Evolutionary conservation across 805 yeast species (phyloP).

Genomic region (Phaffomyces opuntiae): DNA sequence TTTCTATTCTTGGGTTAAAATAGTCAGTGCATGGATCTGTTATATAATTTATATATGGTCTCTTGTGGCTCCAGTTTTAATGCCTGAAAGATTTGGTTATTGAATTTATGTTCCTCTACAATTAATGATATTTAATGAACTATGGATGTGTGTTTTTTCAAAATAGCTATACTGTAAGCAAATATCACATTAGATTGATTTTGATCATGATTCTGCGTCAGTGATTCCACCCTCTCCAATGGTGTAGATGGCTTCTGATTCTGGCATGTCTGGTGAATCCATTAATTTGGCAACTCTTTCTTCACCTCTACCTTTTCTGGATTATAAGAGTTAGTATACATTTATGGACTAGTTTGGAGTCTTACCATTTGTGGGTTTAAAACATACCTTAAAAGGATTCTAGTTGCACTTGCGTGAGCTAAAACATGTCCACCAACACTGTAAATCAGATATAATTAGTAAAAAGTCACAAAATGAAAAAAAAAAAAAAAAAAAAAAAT

Average conservation of each 20-base stretch:
- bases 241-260: slow-evolving; percentile 68
- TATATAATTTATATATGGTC: slow-evolving; percentile 86
- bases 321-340: not conserved
- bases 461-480: not conserved
- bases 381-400: slow-evolving; percentile 44
- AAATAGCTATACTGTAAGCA: too few relatives aligned
- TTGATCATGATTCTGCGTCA: slow-evolving; percentile 27
- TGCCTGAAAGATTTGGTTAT: slow-evolving; percentile 77
- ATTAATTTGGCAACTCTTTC: slow-evolving; percentile 75
- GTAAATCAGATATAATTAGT: not conserved
- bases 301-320: slow-evolving; percentile 69
- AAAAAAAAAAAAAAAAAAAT: too few relatives aligned
- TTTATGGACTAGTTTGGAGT: too few relatives aligned
- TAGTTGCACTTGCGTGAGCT: slow-evolving; percentile 76
- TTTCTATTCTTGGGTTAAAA: slow-evolving; percentile 92
- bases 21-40: slow-evolving; percentile 88
- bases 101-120: not conserved
- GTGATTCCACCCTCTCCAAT: slow-evolving; percentile 64
- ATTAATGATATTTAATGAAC: too few relatives aligned
- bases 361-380: too few relatives aligned
- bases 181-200: not conserved
- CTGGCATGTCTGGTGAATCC: slow-evolving; percentile 81
- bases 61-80: slow-evolving; percentile 76
- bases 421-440: slow-evolving; percentile 73
- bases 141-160: too few relatives aligned